Evolutionary conservation across 768 basidiomycete species (phyloP), one percentile per base, ranked within the genome.

Genomic region (Collybiopsis luxurians): DNA sequence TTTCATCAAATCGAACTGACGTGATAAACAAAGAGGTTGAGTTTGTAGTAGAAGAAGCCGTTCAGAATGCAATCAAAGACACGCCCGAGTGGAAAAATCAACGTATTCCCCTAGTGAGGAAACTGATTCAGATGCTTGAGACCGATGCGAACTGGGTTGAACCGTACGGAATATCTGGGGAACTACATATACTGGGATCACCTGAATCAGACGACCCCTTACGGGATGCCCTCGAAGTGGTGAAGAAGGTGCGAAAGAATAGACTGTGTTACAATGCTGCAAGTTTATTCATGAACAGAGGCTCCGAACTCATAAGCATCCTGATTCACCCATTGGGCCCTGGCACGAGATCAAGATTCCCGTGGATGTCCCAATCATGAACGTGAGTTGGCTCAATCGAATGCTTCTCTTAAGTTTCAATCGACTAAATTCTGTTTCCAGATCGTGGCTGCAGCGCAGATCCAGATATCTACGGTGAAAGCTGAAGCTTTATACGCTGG

Each of bases 331-430:
- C 12, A 65, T 70, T 60, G 77, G 78, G 15, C 62, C 74, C 17
- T 96, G 92, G 92, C 79, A 85, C 43, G 84, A 87, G 61, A 80
- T 95, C 43, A 79, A 76, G 56, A 91, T 95, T 46, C 92, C 92
- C 24, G 88, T 95, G 4, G 94, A 95, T 64, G 79, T 95, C 28
- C 94, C 94, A 0, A 75, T 75, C 56, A 87, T 92, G 79, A 84
- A 86, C 65, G 94, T 92, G 57, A 71, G 88, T n/a, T 24, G 21
- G 30, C 72, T 38, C 6, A 45, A 15, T 6, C 45, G 43, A 34
- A 36, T 51, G 38, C 38, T 40, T 36, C 17, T 15, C 39, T 55
- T 27, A 57, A 24, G 43, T 50, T 49, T n/a, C 54, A n/a, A n/a
- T n/a, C 60, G 21, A 44, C 45, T 56, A 56, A 40, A 60, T 24